phyloP scores from a whole-genome alignment of 2,329 filamentous ascomycete species.

The Pseudocercospora macadamiae region DNA sequence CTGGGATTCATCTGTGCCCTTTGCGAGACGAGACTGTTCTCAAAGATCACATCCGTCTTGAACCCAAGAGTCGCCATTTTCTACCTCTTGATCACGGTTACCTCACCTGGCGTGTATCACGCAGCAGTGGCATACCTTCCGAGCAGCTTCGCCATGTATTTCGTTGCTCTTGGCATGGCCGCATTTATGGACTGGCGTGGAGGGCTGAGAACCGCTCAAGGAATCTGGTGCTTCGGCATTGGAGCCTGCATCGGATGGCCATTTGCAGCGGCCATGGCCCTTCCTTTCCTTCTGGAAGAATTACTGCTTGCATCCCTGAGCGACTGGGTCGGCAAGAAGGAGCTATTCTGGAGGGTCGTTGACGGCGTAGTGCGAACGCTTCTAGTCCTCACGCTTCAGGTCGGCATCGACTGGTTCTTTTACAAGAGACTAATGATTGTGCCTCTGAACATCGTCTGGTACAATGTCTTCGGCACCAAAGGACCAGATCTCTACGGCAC shows the following conservation, averaged over 20 bases:
- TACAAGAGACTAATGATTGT: conserved; percentile 79
- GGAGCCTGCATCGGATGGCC: conserved; percentile 92
- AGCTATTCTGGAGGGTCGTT: conserved; percentile 63
- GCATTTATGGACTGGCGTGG: conserved; percentile 89
- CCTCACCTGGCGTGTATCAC: conserved; percentile 91
- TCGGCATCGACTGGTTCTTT: conserved; percentile 79
- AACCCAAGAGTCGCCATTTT: conserved; percentile 83
- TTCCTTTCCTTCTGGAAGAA: conserved; percentile 83
- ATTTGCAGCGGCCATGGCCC: conserved; percentile 79
- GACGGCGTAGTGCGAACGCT: conserved; percentile 70
- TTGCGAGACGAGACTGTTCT: conserved; percentile 81
- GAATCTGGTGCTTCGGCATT: conserved; percentile 87
- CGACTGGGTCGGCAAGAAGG: conserved; percentile 45
- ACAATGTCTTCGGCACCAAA: conserved; percentile 83
- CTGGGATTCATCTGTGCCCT: conserved; percentile 77
- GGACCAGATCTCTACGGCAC: conserved; percentile 91
- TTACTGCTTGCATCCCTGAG: conserved; percentile 56
- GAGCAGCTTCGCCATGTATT: conserved; percentile 97
- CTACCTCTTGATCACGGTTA: conserved; percentile 75
- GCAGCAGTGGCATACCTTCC: conserved; percentile 84
- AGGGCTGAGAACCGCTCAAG: conserved; percentile 76
- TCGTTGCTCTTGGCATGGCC: conserved; percentile 79
- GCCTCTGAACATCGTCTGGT: conserved; percentile 89
- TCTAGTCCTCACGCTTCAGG: conserved; percentile 70
- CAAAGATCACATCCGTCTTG: conserved; percentile 73